phyloP scores from a whole-genome alignment of 2,329 filamentous ascomycete species.

The Fusarium sp. region DNA sequence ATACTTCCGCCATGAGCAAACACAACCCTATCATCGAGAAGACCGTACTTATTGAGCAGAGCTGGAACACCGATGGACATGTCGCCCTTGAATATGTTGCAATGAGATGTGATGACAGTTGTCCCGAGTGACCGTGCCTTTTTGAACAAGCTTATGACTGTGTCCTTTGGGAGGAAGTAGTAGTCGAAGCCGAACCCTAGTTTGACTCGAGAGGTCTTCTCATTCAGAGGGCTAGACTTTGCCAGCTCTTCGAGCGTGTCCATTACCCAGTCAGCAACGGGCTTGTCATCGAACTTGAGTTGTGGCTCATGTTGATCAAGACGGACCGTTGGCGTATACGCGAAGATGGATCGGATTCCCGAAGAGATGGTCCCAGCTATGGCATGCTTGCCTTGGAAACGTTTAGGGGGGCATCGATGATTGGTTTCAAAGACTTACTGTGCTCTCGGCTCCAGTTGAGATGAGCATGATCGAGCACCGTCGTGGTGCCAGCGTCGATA shows the following conservation, averaged over 20 bases:
- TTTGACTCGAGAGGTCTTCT: not conserved
- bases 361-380: conserved; percentile 9
- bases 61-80: conserved; percentile 3
- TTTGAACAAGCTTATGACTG: not conserved
- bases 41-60: not conserved
- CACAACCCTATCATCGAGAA: conserved; percentile 8
- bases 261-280: not conserved
- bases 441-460: conserved; percentile 4
- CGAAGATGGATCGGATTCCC: conserved; percentile 14
- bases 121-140: not conserved
- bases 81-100: not conserved
- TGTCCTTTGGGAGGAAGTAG: not conserved
- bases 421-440: not conserved
- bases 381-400: not conserved
- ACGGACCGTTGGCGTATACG: not conserved
- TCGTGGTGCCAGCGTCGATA: conserved; percentile 23
- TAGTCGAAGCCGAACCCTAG: conserved; percentile 19
- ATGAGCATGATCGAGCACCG: conserved; percentile 26
- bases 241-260: not conserved
- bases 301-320: not conserved
- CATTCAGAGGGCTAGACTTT: not conserved
- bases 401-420: not conserved
- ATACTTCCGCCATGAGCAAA: conserved; percentile 14
- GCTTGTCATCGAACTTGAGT: not conserved
- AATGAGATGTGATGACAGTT: not conserved